phyloP scores from a whole-genome alignment of 805 yeast genomes.

The Hyphopichia homilentoma region DNA sequence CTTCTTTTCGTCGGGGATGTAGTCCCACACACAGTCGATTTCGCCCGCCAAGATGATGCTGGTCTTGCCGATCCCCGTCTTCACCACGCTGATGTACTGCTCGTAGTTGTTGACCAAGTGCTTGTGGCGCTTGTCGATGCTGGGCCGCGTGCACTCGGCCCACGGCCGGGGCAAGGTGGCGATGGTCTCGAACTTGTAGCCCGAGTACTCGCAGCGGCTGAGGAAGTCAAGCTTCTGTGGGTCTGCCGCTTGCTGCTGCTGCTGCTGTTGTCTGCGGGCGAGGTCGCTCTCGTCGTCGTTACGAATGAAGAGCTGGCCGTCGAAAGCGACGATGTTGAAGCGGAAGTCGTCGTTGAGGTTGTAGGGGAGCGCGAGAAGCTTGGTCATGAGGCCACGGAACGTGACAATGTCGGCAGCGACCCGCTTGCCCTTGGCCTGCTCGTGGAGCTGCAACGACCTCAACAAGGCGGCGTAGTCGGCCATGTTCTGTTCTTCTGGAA shows the following conservation, averaged over 20 bases:
- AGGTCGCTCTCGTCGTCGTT: conserved; percentile 41
- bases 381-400: conserved; percentile 81
- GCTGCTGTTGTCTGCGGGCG: conserved; percentile 21
- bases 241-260: conserved; percentile 14
- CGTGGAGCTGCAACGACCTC: conserved; percentile 52
- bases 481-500: conserved; percentile 50
- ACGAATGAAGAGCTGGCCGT: conserved; percentile 69
- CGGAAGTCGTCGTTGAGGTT: conserved; percentile 53
- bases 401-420: conserved; percentile 67
- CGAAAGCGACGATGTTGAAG: conserved; percentile 64
- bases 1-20: conserved; percentile 43
- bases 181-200: conserved; percentile 82
- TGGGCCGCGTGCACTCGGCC: conserved; percentile 59
- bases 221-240: conserved; percentile 24
- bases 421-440: conserved; percentile 42
- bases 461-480: conserved; percentile 60
- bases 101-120: conserved; percentile 64
- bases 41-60: conserved; percentile 79
- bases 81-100: conserved; percentile 78
- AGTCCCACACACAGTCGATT: conserved; percentile 88
- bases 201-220: conserved; percentile 51
- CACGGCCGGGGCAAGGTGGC: conserved; percentile 77
- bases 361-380: conserved; percentile 66
- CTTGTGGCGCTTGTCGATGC: conserved; percentile 63
- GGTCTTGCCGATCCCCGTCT: conserved; percentile 76